A percentile compares a stretch with the other conserved stretches of the same genome.
phyloP scores from a whole-genome alignment of 1,284 basidiomycete species.

The Malassezia arunalokei region DNA sequence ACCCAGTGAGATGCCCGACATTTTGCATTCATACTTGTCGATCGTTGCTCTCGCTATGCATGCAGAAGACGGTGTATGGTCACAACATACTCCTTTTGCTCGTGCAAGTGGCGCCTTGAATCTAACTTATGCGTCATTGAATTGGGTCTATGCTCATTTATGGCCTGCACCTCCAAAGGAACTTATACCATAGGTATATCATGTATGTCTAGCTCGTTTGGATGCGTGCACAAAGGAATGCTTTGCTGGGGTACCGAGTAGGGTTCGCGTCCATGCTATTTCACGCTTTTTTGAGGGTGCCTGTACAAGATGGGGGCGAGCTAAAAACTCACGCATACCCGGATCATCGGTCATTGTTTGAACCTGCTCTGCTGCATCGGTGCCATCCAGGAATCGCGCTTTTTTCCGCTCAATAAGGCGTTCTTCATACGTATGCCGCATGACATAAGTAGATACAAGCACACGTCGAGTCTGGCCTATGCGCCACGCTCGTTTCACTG shows the following conservation, averaged over 20 bases:
- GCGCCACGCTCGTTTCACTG: constrained; percentile 18
- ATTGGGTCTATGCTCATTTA: constrained; percentile 10
- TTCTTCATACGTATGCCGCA: constrained; percentile 9
- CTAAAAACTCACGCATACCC: constrained; percentile 12
- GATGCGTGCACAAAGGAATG: neutral
- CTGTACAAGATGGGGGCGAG: constrained; percentile 6
- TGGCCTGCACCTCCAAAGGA: neutral
- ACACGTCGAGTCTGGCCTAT: constrained; percentile 16
- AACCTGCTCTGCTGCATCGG: neutral
- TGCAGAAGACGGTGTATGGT: neutral
- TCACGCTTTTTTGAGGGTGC: neutral
- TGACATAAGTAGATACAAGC: constrained; percentile 12
- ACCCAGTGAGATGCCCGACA: constrained; percentile 31
- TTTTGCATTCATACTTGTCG: constrained; percentile 39
- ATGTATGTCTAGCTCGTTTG: neutral
- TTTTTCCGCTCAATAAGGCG: constrained; percentile 1
- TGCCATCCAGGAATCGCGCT: neutral
- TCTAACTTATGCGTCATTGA: neutral
- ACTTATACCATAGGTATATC: neutral
- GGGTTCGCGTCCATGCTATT: neutral
- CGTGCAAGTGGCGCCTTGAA: constrained; percentile 4
- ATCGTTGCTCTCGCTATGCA: constrained; percentile 34
- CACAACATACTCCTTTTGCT: neutral
- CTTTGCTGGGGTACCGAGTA: neutral
- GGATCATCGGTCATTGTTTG: constrained; percentile 5